Conservation (phyloP, 768 basidiomycete genomes). For the Artomyces pyxidatus region DNA sequence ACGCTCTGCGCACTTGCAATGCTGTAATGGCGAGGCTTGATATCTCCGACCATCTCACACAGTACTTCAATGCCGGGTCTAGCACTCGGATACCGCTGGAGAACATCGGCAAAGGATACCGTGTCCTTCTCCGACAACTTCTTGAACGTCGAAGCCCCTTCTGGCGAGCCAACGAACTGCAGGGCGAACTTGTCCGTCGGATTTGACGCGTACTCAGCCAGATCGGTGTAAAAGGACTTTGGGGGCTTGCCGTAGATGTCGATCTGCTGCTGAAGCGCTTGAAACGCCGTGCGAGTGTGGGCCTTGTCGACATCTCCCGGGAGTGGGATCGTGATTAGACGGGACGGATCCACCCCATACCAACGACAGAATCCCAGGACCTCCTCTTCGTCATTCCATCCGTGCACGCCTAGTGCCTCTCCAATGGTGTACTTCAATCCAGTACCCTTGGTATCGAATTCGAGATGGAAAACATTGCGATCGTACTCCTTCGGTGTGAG, state of each 20-base stretch:
- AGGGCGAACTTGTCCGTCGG: conserved; percentile 71
- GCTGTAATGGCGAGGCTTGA: conserved; percentile 96
- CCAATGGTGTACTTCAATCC: conserved; percentile 94
- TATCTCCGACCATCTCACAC: conserved; percentile 87
- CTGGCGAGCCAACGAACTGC: conserved; percentile 88
- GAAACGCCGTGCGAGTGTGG: conserved; percentile 93
- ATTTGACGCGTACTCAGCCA: conserved; percentile 66
- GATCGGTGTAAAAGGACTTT: conserved; percentile 89
- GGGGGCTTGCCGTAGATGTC: conserved; percentile 95
- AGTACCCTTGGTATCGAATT: conserved; percentile 87
- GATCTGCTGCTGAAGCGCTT: conserved; percentile 92
- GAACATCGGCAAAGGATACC: conserved; percentile 83
- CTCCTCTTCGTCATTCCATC: conserved; percentile 92
- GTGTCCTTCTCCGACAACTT: conserved; percentile 94
- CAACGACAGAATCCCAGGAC: conserved; percentile 83
- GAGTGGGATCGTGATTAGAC: conserved; percentile 76
- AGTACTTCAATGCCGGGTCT: conserved; percentile 76
- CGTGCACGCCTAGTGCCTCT: conserved; percentile 94
- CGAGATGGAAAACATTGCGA: conserved; percentile 98
- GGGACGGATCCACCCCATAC: conserved; percentile 82
- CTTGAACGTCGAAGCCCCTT: conserved; percentile 90
- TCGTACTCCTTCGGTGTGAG: conserved; percentile 94
- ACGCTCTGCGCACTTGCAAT: conserved; percentile 95
- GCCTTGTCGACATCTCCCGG: conserved; percentile 51
- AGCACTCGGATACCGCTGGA: conserved; percentile 70